Base-by-base conservation (phyloP, 805 yeast species). In the Sungouiella thailandica region DNA sequence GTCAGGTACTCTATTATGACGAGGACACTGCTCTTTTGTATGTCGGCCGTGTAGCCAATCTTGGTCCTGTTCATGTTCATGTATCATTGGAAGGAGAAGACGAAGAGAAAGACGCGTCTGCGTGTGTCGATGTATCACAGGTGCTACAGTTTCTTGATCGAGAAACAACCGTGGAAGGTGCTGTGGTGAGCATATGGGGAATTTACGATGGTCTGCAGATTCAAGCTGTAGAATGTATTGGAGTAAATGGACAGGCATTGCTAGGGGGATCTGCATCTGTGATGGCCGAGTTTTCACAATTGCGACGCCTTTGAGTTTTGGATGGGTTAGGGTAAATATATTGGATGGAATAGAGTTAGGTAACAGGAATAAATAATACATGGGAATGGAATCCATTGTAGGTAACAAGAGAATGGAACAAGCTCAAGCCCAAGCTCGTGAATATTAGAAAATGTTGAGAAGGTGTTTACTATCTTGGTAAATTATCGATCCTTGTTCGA, bases 151-250 rank as follows among this genome's bases (percentile, higher is more conserved):
- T 29, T 7, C 29, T 51, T n/a, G 31, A 32, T 28, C 23, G 28
- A n/a, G 36, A 36, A 10, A 17, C n/a, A 11, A 25, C 31, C 6
- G 29, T 30, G 0, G 36, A 27, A 14, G 69, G 68, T 2, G 35
- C 50, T 17, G 36, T 57, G 5, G 57, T 64, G 2, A 54, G 50
- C 23, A 31, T 62, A 8, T 49, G 50, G 26, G 68, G 60, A 2
- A 50, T 43, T 31, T 63, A 50, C 41, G 49, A 64, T 38, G 69
- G 70, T 2, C 15, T 23, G 1, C 28, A 17, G 2, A 25, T 59
- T 10, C 43, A 35, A 12, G 59, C 52, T 7, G 34, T 57, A 17
- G 54, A 49, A 32, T 54, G 63, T 33, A 25, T 28, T 22, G 36
- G 43, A 13, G 29, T 57, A 5, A 46, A 42, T 26, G 40, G 35